Evolutionary conservation across 1,139 yeast species (phyloP), one percentile per base, ranked within the genome.

Genomic region (Lodderomyces orthopsilosis): DNA sequence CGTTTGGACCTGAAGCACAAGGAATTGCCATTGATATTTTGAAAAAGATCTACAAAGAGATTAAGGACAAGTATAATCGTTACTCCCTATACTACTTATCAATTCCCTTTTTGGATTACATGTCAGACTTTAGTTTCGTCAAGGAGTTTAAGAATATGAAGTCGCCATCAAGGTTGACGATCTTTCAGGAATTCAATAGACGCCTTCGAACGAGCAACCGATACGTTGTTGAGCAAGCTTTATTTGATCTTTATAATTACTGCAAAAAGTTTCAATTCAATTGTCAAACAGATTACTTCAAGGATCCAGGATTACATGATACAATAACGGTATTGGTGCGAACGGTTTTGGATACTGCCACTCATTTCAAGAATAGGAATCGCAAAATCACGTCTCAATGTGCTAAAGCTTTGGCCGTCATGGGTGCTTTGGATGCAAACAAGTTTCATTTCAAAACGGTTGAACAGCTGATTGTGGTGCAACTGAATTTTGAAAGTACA

Each of bases 371-470:
- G 47, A 69, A 65, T 19, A 66, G 63, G 13, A 72, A 75, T 44
- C 67, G 73, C 3, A 70, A 68, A 5, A 74, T 89, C 6, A 70
- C 89, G 4, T 58, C 66, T 1, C 70, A 77, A 38, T 80, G 94
- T 56, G 81, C 95, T 0, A 74, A 75, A 48, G 85, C 89, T 32
- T 66, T 93, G 13, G 85, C 96, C 1, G 63, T 81, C 33, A 70
- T 93, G 43, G 98, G 98, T 0, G 82, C 91, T 0, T 58, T 89
- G 13, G 97, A 91, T 56, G 70, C 85, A 3, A 78, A 81, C 42
- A 80, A 77, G 49, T 72, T 81, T 54, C 75, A 74, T 38, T 68
- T 79, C 41, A 72, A 75, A 37, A 63, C 77, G 2, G 65, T 71
- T 6, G 66, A 65, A 38, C 56, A 65, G 10, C 75, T 74, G 34